Conservation (phyloP, 306 rosid genomes). For the Pueraria montana region DNA sequence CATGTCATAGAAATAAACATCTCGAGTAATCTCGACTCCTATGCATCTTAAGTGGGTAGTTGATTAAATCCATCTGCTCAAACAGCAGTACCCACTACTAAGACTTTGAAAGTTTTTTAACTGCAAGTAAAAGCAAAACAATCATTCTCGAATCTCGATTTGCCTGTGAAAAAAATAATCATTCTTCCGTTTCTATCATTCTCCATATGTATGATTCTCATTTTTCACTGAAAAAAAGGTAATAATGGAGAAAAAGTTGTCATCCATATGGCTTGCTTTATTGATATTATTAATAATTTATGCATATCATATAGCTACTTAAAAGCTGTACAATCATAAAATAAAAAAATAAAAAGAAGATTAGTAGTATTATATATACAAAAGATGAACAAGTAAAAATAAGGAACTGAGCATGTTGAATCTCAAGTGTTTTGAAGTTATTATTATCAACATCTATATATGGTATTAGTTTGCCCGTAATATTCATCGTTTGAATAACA, state of each 20-base stretch:
- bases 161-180: neutral
- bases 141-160: neutral
- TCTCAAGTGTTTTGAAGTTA: too few species aligned
- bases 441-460: too few species aligned
- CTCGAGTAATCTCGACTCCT: neutral
- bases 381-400: too few species aligned
- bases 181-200: neutral
- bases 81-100: neutral
- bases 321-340: too few species aligned
- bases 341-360: too few species aligned
- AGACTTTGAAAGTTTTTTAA: neutral
- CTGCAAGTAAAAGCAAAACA: neutral
- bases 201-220: neutral
- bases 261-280: too few species aligned
- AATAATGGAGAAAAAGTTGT: neutral
- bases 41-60: conserved; percentile 1
- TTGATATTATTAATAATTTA: too few species aligned
- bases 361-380: too few species aligned
- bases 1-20: neutral
- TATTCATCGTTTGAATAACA: too few species aligned
- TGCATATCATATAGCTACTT: too few species aligned
- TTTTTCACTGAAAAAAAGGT: neutral
- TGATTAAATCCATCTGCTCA: neutral
- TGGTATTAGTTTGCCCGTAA: too few species aligned
- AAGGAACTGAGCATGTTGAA: too few species aligned